These are phyloP conservation scores for Cladosporium sp. DNA, from an alignment of 2,329 filamentous ascomycete species.

Conservation along the genomic window DNA sequence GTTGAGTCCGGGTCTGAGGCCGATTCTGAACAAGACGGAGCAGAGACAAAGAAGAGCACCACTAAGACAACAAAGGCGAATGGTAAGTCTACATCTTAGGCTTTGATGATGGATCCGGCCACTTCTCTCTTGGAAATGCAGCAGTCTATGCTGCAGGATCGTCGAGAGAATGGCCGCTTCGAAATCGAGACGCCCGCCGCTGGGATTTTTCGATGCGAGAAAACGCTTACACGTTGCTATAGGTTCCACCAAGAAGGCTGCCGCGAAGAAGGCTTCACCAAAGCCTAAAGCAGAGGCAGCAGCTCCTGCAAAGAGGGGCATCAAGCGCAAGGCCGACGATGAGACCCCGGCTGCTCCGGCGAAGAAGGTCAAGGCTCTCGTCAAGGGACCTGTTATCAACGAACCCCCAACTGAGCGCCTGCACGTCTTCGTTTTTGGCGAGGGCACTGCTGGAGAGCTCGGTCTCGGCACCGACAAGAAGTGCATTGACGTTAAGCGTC, in stretches of 20 bases:
- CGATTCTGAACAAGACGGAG: constrained; percentile 5
- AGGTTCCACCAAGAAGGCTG: constrained; percentile 23
- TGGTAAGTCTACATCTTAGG: neutral
- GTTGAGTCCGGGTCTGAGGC: constrained; percentile 6
- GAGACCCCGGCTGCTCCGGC: constrained; percentile 24
- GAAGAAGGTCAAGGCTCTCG: constrained; percentile 28
- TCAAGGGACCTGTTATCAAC: constrained; percentile 52
- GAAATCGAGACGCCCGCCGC: constrained; percentile 1
- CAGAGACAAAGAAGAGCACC: constrained; percentile 8
- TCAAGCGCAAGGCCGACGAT: constrained; percentile 28
- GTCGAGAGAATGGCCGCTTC: neutral
- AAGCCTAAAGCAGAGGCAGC: constrained; percentile 6
- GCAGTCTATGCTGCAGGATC: neutral
- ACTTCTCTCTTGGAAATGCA: neutral
- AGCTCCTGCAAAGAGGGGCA: constrained; percentile 18
- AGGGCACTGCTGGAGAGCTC: constrained; percentile 76
- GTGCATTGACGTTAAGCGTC: constrained; percentile 68
- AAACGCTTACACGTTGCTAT: constrained; percentile 20
- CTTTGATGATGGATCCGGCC: too few species aligned
- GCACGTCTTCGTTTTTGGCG: constrained; percentile 76
- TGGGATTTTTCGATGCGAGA: constrained; percentile 16
- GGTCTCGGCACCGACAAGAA: constrained; percentile 67
- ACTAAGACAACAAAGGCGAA: constrained; percentile 12
- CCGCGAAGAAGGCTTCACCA: constrained; percentile 17
- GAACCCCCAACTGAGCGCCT: constrained; percentile 58